These are phyloP conservation scores for Cercospora sp. DNA, from an alignment of 2,329 filamentous ascomycete genomes.

Conservation along the genomic window DNA sequence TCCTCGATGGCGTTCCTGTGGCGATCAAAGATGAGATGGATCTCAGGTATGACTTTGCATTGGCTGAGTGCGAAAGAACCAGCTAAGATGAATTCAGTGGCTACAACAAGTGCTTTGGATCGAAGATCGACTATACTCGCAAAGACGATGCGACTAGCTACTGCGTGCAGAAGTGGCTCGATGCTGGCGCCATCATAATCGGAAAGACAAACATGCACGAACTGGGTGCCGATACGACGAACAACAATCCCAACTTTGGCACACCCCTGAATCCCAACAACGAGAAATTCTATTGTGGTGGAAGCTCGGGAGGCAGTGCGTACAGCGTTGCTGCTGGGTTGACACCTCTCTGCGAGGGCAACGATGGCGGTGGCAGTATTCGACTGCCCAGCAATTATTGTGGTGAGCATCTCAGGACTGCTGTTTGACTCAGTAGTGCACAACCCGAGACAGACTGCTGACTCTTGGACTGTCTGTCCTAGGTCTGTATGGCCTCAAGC, in stretches of 20 bases:
- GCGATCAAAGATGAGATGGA: constrained; percentile 81
- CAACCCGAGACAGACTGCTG: neutral
- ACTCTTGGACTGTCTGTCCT: neutral
- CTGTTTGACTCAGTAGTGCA: neutral
- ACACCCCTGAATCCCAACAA: constrained; percentile 80
- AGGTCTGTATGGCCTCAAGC: constrained; percentile 75
- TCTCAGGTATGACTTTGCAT: constrained; percentile 41
- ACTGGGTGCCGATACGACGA: constrained; percentile 70
- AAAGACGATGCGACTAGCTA: constrained; percentile 60
- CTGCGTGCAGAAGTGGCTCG: constrained; percentile 70
- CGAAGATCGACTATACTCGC: constrained; percentile 58
- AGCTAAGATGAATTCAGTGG: constrained; percentile 49
- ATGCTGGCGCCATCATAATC: constrained; percentile 72
- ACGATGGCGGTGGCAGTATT: constrained; percentile 72
- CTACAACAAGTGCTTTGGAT: constrained; percentile 67
- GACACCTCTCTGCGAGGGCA: constrained; percentile 72
- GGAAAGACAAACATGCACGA: constrained; percentile 82
- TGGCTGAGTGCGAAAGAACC: neutral
- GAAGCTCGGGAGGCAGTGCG: constrained; percentile 74
- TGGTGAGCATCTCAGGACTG: constrained; percentile 36
- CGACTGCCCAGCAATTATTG: constrained; percentile 75
- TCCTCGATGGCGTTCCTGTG: constrained; percentile 79
- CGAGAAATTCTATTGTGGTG: constrained; percentile 73
- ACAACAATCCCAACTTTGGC: constrained; percentile 74
- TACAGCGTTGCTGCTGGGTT: constrained; percentile 70